A percentile compares a stretch with the other conserved stretches of the same genome.
These are phyloP conservation scores for Quillaja saponaria DNA, from an alignment of 306 rosid genomes.

Conservation along the genomic window DNA sequence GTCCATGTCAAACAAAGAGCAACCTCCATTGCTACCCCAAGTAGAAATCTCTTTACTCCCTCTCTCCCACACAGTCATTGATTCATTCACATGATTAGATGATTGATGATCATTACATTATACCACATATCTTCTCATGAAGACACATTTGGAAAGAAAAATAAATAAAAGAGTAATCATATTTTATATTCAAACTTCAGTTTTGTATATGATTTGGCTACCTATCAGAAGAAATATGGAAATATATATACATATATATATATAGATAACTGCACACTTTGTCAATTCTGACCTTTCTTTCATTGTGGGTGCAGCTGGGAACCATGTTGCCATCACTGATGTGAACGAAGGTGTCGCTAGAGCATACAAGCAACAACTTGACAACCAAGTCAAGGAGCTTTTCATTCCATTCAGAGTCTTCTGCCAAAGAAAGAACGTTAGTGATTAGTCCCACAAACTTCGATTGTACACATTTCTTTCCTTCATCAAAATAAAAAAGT, in stretches of 20 bases:
- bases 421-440: constrained; percentile 64
- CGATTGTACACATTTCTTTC: not conserved
- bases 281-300: not conserved
- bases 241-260: no score
- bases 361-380: constrained; percentile 51
- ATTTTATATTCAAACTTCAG: no score
- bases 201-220: no score
- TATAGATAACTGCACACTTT: not conserved
- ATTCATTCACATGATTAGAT: no score
- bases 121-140: no score
- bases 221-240: no score
- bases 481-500: no score
- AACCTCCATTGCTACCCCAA: constrained; percentile 41
- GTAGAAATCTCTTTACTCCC: constrained; percentile 26
- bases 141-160: no score
- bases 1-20: constrained; percentile 59
- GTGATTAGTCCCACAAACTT: constrained; percentile 21
- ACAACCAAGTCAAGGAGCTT: constrained; percentile 64
- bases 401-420: constrained; percentile 75
- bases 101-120: not conserved
- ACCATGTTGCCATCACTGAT: constrained; percentile 31
- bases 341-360: constrained; percentile 46
- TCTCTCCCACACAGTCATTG: no score
- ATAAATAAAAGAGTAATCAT: no score
- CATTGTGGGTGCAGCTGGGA: constrained; percentile 47